Conservation (phyloP, 257 asterid genomes). For the Solanum sparsipilum region DNA sequence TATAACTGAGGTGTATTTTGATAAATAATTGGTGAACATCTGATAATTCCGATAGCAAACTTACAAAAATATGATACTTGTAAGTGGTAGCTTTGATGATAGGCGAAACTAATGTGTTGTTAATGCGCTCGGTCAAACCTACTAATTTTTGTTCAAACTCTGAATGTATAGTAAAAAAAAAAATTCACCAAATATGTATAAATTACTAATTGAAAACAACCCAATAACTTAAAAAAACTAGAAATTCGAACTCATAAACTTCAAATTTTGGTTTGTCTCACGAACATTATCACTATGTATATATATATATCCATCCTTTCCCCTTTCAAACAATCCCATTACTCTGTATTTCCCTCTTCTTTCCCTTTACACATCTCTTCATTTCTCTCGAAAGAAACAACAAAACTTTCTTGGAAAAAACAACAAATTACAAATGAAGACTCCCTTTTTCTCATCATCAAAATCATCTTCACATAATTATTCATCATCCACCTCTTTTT, state of each 20-base stretch:
- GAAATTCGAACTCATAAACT: no score
- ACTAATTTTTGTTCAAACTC: not conserved
- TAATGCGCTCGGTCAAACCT: not conserved
- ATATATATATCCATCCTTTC: not conserved
- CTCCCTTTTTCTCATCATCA: slow-evolving; percentile 8
- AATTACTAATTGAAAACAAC: no score
- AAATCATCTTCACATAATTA: slow-evolving; percentile 12
- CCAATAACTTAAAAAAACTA: not conserved
- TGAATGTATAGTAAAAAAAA: no score
- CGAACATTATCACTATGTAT: no score
- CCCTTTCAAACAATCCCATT: not conserved
- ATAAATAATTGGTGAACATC: not conserved
- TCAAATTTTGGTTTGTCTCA: no score
- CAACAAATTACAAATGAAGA: not conserved
- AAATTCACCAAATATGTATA: no score
- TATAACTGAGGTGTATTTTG: not conserved
- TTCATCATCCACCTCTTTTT: slow-evolving; percentile 15
- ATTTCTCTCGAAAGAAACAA: not conserved
- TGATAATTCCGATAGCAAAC: not conserved
- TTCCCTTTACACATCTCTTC: not conserved
- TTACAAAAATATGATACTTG: not conserved
- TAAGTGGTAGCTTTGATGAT: not conserved
- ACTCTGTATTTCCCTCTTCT: not conserved
- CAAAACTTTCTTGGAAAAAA: no score
- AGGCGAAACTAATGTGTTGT: not conserved